phyloP scores from a whole-genome alignment of 2,329 filamentous ascomycete species.

The Claviceps humidiphila region DNA sequence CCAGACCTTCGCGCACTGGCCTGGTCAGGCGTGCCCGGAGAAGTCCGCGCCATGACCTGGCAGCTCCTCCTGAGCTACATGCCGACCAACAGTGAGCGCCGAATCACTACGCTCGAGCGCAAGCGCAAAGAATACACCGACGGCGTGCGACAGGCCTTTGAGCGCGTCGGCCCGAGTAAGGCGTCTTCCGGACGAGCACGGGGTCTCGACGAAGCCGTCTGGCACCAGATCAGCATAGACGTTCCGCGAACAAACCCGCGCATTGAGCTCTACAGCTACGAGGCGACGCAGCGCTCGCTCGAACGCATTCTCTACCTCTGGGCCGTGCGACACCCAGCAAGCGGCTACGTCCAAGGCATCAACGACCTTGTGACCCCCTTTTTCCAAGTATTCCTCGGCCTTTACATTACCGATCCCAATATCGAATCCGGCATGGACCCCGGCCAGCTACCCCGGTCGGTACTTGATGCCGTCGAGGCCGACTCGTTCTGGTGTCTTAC shows the following conservation, averaged over 20 bases:
- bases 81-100: constrained; percentile 87
- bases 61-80: constrained; percentile 89
- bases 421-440: constrained; percentile 95
- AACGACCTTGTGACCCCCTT: constrained; percentile 97
- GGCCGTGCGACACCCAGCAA: constrained; percentile 94
- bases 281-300: constrained; percentile 85
- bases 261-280: constrained; percentile 86
- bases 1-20: constrained; percentile 72
- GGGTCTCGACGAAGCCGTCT: constrained; percentile 90
- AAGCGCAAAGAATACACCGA: constrained; percentile 96
- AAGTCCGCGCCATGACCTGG: constrained; percentile 98
- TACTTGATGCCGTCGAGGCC: constrained; percentile 91
- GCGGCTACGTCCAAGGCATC: constrained; percentile 96
- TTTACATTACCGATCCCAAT: constrained; percentile 88
- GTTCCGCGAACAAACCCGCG: constrained; percentile 93
- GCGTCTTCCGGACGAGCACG: constrained; percentile 32
- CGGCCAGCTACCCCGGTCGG: constrained; percentile 77
- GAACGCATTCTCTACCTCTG: constrained; percentile 94
- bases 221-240: constrained; percentile 99
- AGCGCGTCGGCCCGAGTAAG: constrained; percentile 42
- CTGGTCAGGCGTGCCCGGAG: constrained; percentile 89
- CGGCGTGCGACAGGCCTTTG: constrained; percentile 64
- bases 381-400: constrained; percentile 91
- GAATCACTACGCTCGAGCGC: constrained; percentile 78
- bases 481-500: constrained; percentile 98